phyloP scores from a whole-genome alignment of 2,329 filamentous ascomycete genomes.

The Pseudocercospora crystallina region DNA sequence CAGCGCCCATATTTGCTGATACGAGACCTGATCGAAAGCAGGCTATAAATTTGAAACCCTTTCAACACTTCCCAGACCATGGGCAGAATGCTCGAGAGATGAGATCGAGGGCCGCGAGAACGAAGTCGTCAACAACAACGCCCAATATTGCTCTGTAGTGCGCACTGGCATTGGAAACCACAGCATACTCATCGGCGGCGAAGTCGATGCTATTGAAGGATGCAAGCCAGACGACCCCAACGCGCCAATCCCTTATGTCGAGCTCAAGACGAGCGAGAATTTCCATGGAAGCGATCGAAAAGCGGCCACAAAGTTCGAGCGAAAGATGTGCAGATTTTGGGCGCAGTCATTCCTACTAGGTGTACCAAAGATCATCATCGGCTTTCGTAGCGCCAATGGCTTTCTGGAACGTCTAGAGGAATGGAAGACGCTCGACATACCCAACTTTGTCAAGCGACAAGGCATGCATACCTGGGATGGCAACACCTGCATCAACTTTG shows the following conservation, averaged over 20 bases:
- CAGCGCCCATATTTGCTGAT: too few species aligned
- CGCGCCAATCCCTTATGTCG: slow-evolving; percentile 83
- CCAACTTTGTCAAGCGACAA: slow-evolving; percentile 67
- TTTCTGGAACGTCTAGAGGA: slow-evolving; percentile 72
- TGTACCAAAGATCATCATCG: slow-evolving; percentile 87
- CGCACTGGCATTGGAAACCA: slow-evolving; percentile 79
- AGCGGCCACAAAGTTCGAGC: slow-evolving; percentile 75
- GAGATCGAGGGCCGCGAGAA: slow-evolving; percentile 75
- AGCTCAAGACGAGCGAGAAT: slow-evolving; percentile 76
- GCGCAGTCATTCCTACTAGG: slow-evolving; percentile 93
- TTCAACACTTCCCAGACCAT: slow-evolving; percentile 70
- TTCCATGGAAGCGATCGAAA: slow-evolving; percentile 53
- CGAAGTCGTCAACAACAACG: slow-evolving; percentile 78
- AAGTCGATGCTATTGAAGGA: slow-evolving; percentile 93
- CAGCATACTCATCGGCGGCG: slow-evolving; percentile 78
- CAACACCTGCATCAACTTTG: slow-evolving; percentile 90
- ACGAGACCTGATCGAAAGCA: slow-evolving; percentile 35
- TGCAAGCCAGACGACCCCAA: slow-evolving; percentile 65
- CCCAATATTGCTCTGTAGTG: slow-evolving; percentile 94
- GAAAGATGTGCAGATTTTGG: slow-evolving; percentile 89
- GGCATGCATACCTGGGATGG: slow-evolving; percentile 79
- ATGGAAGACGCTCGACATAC: slow-evolving; percentile 76
- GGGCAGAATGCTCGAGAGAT: slow-evolving; percentile 69
- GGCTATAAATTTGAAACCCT: slow-evolving; percentile 97
- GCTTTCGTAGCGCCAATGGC: slow-evolving; percentile 74